Base-by-base conservation (phyloP, 2,329 filamentous ascomycete species). In the Monilinia polystroma region DNA sequence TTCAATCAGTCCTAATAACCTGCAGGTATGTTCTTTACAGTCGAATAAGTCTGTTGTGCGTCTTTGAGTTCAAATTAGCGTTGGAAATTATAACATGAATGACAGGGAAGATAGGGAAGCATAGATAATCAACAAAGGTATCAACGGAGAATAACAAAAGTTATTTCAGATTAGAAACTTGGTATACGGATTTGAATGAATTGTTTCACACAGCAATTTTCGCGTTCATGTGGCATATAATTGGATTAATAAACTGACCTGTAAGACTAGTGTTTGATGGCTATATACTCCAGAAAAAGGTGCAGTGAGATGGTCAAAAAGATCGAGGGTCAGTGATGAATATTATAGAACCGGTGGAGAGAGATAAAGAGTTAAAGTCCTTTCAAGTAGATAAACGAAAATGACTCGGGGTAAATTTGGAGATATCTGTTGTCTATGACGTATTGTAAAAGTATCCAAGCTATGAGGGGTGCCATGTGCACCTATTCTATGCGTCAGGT, bases 251-350 rank as follows among this genome's bases (percentile, higher is more conserved):
- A 49, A 67, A 57, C 69, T 67, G 12, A 54, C 29, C 8, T 72
- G 71, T 70, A 57, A 58, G 14, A 70, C 69, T 11, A 70, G 70
- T 4, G 68, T 59, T 59, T 69, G 26, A 20, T 64, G 51, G 66
- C 69, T 4, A 69, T 68, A 8, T 35, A 8, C 32, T 7, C 6
- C 32, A 35, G 32, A 14, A 65, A 5, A 68, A 70, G 66, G 71
- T 70, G 66, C 69, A 64, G 67, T 70, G 66, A 69, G 69, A 71
- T 23, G 68, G 64, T 4, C 69, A 71, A 51, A 70, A 70, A 62
- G 63, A 71, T 71, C 23, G 63, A 70, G 32, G 69, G 8, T 67
- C 64, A 3, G 58, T 62, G 38, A 57, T 70, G 12, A 68, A 68
- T 59, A 49, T 67, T 55, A 14, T 69, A 23, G 68, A 68, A 26